A percentile compares a stretch with the other conserved stretches of the same genome.
These are phyloP conservation scores for Suaeda aralocaspica DNA, from an alignment of 148 eudicot species.

Conservation along the genomic window DNA sequence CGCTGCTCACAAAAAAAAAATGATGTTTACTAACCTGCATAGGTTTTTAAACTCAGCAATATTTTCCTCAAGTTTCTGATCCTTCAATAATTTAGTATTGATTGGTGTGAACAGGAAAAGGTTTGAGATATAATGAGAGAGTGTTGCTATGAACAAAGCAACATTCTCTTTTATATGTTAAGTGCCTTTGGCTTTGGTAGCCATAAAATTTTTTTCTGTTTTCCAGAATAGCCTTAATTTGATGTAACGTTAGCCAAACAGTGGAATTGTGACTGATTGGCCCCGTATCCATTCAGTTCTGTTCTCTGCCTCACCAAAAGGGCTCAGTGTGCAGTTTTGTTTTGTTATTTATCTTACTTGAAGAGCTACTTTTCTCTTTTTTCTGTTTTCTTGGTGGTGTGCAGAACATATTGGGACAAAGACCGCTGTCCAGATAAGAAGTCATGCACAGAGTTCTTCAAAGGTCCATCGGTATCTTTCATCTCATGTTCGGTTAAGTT, in stretches of 20 bases:
- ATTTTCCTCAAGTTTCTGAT: background rate
- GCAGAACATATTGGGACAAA: conserved; percentile 97
- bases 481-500: conserved; percentile 17
- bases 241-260: conserved; percentile 3
- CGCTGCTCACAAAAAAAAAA: conserved; percentile 1
- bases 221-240: background rate
- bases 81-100: background rate
- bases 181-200: background rate
- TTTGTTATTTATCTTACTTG: conserved; percentile 38
- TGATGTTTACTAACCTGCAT: background rate
- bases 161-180: background rate
- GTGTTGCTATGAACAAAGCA: background rate
- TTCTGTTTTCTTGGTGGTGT: conserved; percentile 37
- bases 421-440: conserved; percentile 99
- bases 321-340: conserved; percentile 14
- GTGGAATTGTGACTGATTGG: background rate
- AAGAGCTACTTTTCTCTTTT: conserved; percentile 37
- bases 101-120: background rate
- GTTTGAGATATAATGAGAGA: background rate
- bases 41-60: background rate
- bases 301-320: conserved; percentile 14
- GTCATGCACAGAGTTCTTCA: conserved; percentile 98
- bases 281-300: conserved; percentile 12
- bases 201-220: background rate
- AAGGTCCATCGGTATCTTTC: conserved; percentile 73